Conservation (phyloP, 2,329 filamentous ascomycete genomes). For the Metarhizium humberi region DNA sequence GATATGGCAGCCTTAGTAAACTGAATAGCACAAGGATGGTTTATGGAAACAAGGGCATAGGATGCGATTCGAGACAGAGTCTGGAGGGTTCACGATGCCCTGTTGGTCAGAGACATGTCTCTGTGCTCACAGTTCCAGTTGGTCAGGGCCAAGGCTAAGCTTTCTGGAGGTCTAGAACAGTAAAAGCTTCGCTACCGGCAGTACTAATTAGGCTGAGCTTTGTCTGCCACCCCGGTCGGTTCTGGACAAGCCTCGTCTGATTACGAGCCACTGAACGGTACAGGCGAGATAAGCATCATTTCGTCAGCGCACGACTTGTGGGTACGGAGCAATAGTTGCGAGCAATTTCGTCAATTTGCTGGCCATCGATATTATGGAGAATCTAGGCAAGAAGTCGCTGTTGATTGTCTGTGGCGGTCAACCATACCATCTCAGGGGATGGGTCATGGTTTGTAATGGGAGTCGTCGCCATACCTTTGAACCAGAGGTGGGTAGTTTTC, state of each 20-base stretch:
- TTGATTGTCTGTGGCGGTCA: not conserved
- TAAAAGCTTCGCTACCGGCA: not conserved
- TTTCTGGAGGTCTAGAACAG: slow-evolving; percentile 1
- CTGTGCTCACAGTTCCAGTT: not conserved
- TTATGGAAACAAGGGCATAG: too few species aligned
- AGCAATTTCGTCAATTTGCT: too few species aligned
- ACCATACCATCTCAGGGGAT: too few species aligned
- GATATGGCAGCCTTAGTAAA: too few species aligned
- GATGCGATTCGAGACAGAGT: too few species aligned
- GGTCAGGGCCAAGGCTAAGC: not conserved
- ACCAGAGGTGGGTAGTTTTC: too few species aligned
- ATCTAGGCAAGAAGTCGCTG: not conserved
- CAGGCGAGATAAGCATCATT: not conserved
- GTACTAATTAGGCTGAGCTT: not conserved
- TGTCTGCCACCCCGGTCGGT: not conserved
- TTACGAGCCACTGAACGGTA: not conserved
- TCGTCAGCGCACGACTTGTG: not conserved
- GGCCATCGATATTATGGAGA: too few species aligned
- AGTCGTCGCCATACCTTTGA: too few species aligned
- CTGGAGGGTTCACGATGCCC: too few species aligned
- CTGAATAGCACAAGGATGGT: too few species aligned
- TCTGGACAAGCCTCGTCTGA: not conserved
- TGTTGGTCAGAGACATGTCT: not conserved
- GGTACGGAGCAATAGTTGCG: too few species aligned
- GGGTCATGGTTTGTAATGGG: too few species aligned